Percentiles rank a stretch among this genome's conserved stretches.
phyloP scores from a whole-genome alignment of 2,329 filamentous ascomycete species.

The Fusarium humuli region DNA sequence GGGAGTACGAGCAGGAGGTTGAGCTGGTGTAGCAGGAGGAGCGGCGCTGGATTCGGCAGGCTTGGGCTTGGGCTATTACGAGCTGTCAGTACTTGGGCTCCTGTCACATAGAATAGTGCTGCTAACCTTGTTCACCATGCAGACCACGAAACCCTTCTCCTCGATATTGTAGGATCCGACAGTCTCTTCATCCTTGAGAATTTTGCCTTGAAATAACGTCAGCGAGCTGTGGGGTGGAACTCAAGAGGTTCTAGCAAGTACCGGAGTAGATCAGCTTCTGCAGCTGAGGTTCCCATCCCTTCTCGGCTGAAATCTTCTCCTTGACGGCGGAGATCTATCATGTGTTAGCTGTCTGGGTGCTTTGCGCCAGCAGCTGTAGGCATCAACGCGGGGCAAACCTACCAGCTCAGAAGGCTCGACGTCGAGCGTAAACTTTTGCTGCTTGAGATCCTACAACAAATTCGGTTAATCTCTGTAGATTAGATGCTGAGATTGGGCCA shows the following conservation, averaged over 20 bases:
- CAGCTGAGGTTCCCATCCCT: constrained; percentile 90
- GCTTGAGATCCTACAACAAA: constrained; percentile 85
- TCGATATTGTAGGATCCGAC: constrained; percentile 98
- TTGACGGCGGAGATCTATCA: constrained; percentile 87
- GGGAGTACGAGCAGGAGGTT: constrained; percentile 69
- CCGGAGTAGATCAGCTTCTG: constrained; percentile 99
- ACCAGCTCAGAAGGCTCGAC: constrained; percentile 93
- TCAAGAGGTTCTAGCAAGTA: constrained; percentile 54
- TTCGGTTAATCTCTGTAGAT: constrained; percentile 19
- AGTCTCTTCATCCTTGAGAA: constrained; percentile 96
- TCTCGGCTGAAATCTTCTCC: constrained; percentile 89
- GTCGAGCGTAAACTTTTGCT: constrained; percentile 97
- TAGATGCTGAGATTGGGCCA: background rate
- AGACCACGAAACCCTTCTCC: constrained; percentile 99
- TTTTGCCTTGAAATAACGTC: constrained; percentile 77
- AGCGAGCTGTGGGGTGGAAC: constrained; percentile 33
- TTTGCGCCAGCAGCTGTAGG: constrained; percentile 34
- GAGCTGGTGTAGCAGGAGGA: constrained; percentile 68
- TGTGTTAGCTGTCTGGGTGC: constrained; percentile 23
- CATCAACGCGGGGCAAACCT: constrained; percentile 58
- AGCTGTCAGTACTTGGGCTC: constrained; percentile 25
- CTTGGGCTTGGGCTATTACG: constrained; percentile 72
- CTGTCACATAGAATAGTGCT: background rate
- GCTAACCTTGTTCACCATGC: constrained; percentile 94
- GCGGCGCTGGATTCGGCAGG: constrained; percentile 71